Conservation (phyloP, 306 rosid species). For the Notholithocarpus densiflorus region DNA sequence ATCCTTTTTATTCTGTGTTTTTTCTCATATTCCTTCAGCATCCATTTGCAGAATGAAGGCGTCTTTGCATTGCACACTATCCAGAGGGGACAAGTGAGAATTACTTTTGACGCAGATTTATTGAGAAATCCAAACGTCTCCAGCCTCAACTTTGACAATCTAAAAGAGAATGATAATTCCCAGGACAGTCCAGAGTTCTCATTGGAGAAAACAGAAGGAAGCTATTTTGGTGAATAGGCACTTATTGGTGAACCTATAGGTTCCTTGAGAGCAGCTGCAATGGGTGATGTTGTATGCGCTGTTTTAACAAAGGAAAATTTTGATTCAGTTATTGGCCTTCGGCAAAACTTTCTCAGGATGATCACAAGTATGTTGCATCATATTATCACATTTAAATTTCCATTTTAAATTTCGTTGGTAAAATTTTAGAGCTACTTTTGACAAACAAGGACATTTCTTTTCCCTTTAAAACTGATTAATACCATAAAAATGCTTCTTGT, state of each 20-base stretch:
- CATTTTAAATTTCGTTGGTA: neutral
- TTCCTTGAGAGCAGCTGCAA: conserved; percentile 71
- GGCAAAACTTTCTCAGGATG: conserved; percentile 63
- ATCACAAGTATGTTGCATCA: conserved; percentile 57
- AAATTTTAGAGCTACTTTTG: neutral
- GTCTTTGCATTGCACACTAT: conserved; percentile 65
- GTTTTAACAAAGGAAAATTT: conserved; percentile 80
- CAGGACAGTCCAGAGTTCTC: conserved; percentile 44
- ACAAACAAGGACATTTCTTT: neutral
- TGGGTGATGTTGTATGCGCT: conserved; percentile 78
- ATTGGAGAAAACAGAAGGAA: conserved; percentile 82
- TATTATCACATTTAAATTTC: neutral
- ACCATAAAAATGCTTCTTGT: conserved; percentile 5
- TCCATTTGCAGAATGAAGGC: conserved; percentile 64
- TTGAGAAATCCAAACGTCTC: conserved; percentile 48
- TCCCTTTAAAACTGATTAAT: neutral
- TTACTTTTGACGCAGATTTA: conserved; percentile 55
- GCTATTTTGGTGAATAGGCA: conserved; percentile 96
- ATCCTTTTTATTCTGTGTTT: conserved; percentile 14
- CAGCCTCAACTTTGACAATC: conserved; percentile 57
- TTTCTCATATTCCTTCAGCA: conserved; percentile 22
- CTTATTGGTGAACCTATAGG: conserved; percentile 74
- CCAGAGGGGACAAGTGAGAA: conserved; percentile 75
- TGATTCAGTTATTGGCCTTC: conserved; percentile 83
- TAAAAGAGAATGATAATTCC: conserved; percentile 47